Conservation (phyloP, 2,329 filamentous ascomycete species). For the Scedosporium boydii region DNA sequence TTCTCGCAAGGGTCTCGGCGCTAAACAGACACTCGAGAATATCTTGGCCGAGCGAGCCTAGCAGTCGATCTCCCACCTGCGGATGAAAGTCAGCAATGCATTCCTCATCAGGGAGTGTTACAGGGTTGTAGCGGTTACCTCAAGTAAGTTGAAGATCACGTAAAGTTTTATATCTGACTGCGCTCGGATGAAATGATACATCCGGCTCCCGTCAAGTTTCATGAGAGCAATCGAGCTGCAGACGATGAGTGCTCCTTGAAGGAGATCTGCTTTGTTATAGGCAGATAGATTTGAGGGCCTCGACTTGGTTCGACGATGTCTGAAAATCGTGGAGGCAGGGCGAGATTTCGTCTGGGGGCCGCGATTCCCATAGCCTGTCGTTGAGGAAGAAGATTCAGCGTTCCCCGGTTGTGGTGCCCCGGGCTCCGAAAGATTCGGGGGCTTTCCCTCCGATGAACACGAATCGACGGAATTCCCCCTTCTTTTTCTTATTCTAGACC, state of each 20-base stretch:
- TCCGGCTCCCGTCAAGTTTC: conserved; percentile 86
- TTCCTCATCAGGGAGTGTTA: not conserved
- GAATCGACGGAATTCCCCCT: not conserved
- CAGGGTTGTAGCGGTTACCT: conserved; percentile 38
- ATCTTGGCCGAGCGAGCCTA: conserved; percentile 89
- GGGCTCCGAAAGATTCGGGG: not conserved
- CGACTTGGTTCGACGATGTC: conserved; percentile 70
- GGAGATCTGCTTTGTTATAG: conserved; percentile 88
- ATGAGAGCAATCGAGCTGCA: conserved; percentile 78
- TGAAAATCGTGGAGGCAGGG: conserved; percentile 6
- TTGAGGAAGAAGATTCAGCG: not conserved
- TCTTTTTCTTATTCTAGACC: not conserved
- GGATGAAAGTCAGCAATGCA: not conserved
- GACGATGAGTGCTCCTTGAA: conserved; percentile 83
- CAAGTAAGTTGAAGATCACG: conserved; percentile 96
- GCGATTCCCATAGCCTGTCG: conserved; percentile 11
- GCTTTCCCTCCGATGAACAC: not conserved
- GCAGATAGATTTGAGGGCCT: conserved; percentile 75
- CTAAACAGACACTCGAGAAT: conserved; percentile 94
- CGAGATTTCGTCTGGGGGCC: conserved; percentile 20
- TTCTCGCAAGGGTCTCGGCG: conserved; percentile 80
- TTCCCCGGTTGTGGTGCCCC: not conserved
- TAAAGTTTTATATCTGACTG: conserved; percentile 98
- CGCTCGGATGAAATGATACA: conserved; percentile 96
- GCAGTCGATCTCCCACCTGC: conserved; percentile 71